phyloP scores from a whole-genome alignment of 768 basidiomycete species.

The Hypsizygus marmoreus region DNA sequence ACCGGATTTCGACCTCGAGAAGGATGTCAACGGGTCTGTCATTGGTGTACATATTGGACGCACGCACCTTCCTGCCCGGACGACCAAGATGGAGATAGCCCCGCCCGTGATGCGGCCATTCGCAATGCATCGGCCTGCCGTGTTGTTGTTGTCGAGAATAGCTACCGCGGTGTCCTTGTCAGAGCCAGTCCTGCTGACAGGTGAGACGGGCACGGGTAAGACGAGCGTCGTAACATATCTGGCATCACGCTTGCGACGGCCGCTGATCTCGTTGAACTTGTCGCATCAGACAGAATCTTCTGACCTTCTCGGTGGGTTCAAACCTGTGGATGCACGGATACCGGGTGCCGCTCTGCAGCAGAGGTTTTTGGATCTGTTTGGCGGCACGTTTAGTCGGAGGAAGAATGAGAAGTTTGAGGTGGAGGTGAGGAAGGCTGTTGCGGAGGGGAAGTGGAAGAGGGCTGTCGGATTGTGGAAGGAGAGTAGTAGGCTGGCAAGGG shows the following conservation, averaged over 20 bases:
- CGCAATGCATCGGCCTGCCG: conserved; percentile 85
- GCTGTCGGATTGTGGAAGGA: conserved; percentile 85
- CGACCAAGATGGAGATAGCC: conserved; percentile 35
- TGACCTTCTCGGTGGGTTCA: conserved; percentile 93
- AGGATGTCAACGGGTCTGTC: conserved; percentile 62
- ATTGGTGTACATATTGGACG: conserved; percentile 64
- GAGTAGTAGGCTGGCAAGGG: conserved; percentile 66
- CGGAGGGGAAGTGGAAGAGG: conserved; percentile 84
- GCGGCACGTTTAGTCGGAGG: conserved; percentile 82
- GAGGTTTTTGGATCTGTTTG: conserved; percentile 80
- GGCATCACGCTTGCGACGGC: conserved; percentile 71
- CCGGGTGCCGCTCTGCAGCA: conserved; percentile 72
- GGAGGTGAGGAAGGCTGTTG: conserved; percentile 78
- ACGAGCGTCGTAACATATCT: conserved; percentile 90
- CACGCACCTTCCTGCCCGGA: conserved; percentile 53
- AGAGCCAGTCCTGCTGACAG: conserved; percentile 90
- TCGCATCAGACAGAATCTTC: conserved; percentile 96
- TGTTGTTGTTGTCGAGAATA: conserved; percentile 78
- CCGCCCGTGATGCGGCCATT: conserved; percentile 59
- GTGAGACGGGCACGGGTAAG: conserved; percentile 99
- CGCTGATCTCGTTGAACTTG: conserved; percentile 87
- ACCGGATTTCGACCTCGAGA: conserved; percentile 70
- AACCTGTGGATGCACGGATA: conserved; percentile 88
- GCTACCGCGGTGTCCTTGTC: conserved; percentile 66
- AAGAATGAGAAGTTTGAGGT: conserved; percentile 88